These are phyloP conservation scores for Ulota crispa DNA, from an alignment of 225 moss, liverwort and hornwort genomes.

Conservation along the genomic window DNA sequence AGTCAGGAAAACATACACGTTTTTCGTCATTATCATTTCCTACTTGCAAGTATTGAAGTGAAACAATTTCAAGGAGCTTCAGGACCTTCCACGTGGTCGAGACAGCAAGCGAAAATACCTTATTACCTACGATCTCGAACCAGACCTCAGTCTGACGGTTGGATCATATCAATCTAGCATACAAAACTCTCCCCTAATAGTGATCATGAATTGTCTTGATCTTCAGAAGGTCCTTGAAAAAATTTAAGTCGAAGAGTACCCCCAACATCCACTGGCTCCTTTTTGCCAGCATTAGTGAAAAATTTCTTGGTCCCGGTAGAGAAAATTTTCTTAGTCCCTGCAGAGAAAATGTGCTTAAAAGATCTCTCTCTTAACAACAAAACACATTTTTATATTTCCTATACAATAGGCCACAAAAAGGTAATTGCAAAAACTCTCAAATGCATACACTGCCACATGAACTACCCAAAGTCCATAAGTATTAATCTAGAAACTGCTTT, in stretches of 20 bases:
- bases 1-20: neutral
- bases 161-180: neutral
- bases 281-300: slow-evolving; percentile 36
- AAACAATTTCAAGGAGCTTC: slow-evolving; percentile 1
- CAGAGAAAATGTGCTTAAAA: neutral
- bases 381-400: no score
- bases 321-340: slow-evolving; percentile 24
- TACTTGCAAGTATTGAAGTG: neutral
- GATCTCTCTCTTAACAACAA: no score
- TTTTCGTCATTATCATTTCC: slow-evolving; percentile 33
- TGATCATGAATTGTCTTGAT: neutral
- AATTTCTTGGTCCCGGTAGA: slow-evolving; percentile 44
- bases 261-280: slow-evolving; percentile 38
- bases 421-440: no score
- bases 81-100: neutral
- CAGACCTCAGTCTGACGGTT: neutral
- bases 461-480: no score
- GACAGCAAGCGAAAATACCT: neutral
- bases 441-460: no score
- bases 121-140: neutral
- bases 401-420: no score
- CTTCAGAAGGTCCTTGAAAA: slow-evolving; percentile 47
- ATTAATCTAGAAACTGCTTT: no score
- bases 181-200: neutral
- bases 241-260: slow-evolving; percentile 32